Base-by-base conservation (phyloP, 345 rosid genomes). In the Laguncularia racemosa region DNA sequence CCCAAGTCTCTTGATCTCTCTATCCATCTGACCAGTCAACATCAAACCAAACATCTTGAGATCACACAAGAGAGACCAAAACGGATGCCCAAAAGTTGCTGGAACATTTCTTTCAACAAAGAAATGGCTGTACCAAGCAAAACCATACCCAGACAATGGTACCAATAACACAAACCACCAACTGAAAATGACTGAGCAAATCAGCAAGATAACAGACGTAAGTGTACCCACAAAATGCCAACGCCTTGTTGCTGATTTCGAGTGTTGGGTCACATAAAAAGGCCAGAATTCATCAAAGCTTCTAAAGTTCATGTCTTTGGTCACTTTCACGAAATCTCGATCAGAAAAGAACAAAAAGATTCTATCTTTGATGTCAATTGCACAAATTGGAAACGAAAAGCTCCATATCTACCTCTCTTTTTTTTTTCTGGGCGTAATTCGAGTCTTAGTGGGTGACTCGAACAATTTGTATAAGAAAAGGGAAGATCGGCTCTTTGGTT, bases 121-220 rank as follows among this genome's bases (percentile, higher is more conserved):
- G 80, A 93, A 89, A 72, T 93, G 97, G 76, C 97, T 85, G 70
- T 84, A 89, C 97, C 99, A 89, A 12, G 91, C 99, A 57, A 69
- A 69, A 11, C 95, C 99, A 62, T 93, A 87, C 11, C 97, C 96
- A 56, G 71, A 45, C 5, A 87, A 15, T 14, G 97, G 99, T 70
- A 82, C 96, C 38, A 79, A 61, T 6, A 80, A 26, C 62, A 93
- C 7, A 59, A 76, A 56, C 86, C 95, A 82, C 75, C 75, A 45
- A 67, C 71, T 85, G 65, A 85, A 81, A 64, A 78, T 14, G 57
- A 87, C 11, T 18, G 97, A 78, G 63, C 73, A 74, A 4, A 81
- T 10, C 67, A 89, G 50, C 16, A 71, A 70, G 3, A 78, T 40
- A 38, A 72, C 68, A 71, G 91, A 78, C 2, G 71, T 44, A 14